These are phyloP conservation scores for Cryptosporidium viatorum DNA, from an alignment of 169 alveolate species.

Conservation along the genomic window DNA sequence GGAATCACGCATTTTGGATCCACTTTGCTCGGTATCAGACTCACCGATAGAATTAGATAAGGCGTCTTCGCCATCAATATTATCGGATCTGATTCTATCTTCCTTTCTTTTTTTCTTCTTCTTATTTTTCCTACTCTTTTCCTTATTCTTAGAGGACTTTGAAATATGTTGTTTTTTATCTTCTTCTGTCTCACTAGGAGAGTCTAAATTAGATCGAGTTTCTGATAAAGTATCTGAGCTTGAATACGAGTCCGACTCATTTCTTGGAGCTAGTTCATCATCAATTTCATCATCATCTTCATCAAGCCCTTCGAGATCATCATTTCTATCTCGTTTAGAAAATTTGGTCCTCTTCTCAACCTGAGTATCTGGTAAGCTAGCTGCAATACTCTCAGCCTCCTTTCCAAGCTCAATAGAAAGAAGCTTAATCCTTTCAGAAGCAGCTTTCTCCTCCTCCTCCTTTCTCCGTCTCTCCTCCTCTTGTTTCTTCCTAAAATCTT, in stretches of 20 bases:
- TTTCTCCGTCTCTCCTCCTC: constrained; percentile 44
- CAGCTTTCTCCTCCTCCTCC: constrained; percentile 52
- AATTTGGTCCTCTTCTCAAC: constrained; percentile 1
- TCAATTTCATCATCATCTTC: background rate
- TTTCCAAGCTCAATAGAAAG: constrained; percentile 65
- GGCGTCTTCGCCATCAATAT: background rate
- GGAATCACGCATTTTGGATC: background rate
- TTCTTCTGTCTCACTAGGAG: background rate
- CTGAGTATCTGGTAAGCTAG: constrained; percentile 48
- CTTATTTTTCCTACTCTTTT: background rate
- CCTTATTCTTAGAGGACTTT: background rate
- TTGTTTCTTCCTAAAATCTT: constrained; percentile 66
- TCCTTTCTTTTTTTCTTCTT: background rate
- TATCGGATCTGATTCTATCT: background rate
- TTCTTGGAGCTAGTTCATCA: background rate
- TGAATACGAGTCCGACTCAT: constrained; percentile 1
- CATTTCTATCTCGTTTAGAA: constrained; percentile 21
- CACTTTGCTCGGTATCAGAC: background rate
- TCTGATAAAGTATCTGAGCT: background rate
- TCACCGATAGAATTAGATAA: background rate
- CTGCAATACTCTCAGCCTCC: constrained; percentile 71
- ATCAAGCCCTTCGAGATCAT: background rate
- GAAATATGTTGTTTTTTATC: background rate
- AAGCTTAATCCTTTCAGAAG: constrained; percentile 48
- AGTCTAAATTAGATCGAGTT: background rate